phyloP scores from a whole-genome alignment of 192 early-diverging fungal species.

The Entomortierella parvispora region DNA sequence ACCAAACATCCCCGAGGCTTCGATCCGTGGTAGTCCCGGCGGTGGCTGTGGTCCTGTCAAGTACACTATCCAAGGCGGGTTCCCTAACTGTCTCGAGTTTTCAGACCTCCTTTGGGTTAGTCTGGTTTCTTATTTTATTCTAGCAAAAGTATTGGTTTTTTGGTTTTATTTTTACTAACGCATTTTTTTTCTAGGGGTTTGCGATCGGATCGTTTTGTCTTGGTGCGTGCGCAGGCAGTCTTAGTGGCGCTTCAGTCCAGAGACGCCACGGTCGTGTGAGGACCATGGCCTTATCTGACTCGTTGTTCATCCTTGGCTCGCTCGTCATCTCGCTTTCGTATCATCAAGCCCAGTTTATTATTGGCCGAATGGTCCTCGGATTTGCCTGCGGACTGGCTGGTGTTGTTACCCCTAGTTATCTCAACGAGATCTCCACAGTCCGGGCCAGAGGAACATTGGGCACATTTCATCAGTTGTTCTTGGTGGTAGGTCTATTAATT shows the following conservation, averaged over 20 bases:
- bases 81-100: constrained; percentile 38
- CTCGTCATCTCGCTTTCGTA: constrained; percentile 69
- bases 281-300: constrained; percentile 68
- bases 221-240: constrained; percentile 67
- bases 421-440: constrained; percentile 81
- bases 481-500: constrained; percentile 80
- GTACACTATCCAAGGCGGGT: constrained; percentile 17
- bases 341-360: constrained; percentile 66
- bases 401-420: constrained; percentile 67
- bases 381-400: constrained; percentile 75
- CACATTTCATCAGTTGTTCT: constrained; percentile 77
- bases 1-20: constrained; percentile 52
- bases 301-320: constrained; percentile 70
- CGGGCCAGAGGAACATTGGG: constrained; percentile 73
- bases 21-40: constrained; percentile 25
- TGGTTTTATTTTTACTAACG: neutral
- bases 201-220: constrained; percentile 54
- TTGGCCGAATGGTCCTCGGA: constrained; percentile 78
- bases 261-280: constrained; percentile 60
- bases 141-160: neutral
- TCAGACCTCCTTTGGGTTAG: constrained; percentile 44
- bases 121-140: neutral
- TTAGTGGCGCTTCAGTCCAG: constrained; percentile 60
- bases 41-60: constrained; percentile 15
- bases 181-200: constrained; percentile 37